Conservation (phyloP, 768 basidiomycete genomes). For the Filobasidium floriforme region DNA sequence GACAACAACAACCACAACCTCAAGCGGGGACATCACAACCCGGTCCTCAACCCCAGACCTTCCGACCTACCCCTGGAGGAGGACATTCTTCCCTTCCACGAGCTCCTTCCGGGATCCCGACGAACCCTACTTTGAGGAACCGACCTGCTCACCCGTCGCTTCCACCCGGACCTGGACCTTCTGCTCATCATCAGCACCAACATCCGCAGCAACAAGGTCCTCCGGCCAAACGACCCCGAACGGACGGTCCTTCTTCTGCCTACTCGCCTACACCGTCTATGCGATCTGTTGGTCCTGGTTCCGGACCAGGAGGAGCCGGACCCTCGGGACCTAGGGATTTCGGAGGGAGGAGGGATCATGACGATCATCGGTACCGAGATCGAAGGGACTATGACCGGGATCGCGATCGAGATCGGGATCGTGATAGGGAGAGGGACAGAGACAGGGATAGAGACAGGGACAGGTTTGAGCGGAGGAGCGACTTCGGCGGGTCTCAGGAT, state of each 20-base stretch:
- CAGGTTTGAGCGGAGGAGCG: background rate
- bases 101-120: background rate
- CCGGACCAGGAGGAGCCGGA: slow-evolving; percentile 11
- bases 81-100: background rate
- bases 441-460: background rate
- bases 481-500: background rate
- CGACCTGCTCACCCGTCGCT: slow-evolving; percentile 10
- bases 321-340: slow-evolving; percentile 4
- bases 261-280: slow-evolving; percentile 2
- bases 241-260: slow-evolving; percentile 58
- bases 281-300: background rate
- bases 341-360: slow-evolving; percentile 2
- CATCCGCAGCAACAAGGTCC: slow-evolving; percentile 52
- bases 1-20: slow-evolving; percentile 8
- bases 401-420: slow-evolving; percentile 12
- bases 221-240: slow-evolving; percentile 82
- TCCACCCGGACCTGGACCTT: slow-evolving; percentile 2
- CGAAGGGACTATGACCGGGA: slow-evolving; percentile 3
- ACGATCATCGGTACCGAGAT: background rate
- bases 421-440: slow-evolving; percentile 13
- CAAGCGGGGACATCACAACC: background rate
- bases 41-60: background rate
- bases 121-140: slow-evolving; percentile 7
- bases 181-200: background rate
- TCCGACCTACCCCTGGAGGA: background rate